Base-by-base conservation (phyloP, 257 asterid genomes). In the Knoxia roxburghii region DNA sequence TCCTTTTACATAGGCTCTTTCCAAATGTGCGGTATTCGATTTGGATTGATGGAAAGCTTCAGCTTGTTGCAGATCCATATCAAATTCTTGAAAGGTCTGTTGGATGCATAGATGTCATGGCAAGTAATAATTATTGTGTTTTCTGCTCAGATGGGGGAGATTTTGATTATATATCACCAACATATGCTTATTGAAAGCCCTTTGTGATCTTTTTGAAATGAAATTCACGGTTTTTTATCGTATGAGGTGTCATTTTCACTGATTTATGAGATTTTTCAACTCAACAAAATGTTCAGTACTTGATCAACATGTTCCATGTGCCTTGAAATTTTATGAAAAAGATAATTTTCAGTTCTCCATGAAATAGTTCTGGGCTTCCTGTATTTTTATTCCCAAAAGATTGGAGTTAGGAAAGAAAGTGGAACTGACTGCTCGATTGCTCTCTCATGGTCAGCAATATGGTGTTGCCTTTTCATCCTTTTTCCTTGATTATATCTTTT, bases 41-140 rank as follows among this genome's bases (percentile, higher is more conserved):
- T 72, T 94, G 99, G 99, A 84, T 94, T 70, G 99, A 94, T 75
- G 98, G 95, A 65, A 94, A 94, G 82, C 98, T 94, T 68, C 86
- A 83, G 83, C 99, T 94, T 29, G 85, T 88, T 68, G 91, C 80
- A 76, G 98, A 94, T 75, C 99, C 99, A 43, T 90, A 87, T 85
- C 99, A 86, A 78, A 73, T 90, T 76, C 96, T 94, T 61, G 99
- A 94, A 81, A 86, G 97, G 99, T 85, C 85, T 64, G 48, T 41
- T 70, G 27, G 62, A 63, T 71, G 67, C 49, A 61, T 64, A 35
- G 51, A 27, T 45, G 51, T 67, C 69, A 48, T 49, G 18, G 2
- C 4, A 23, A 54, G 63, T 61, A 46, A n/a, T 50, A 46, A 58
- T 30, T 23, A 37, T 20, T 15, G 24, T 60, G 50, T 69, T 45